Evolutionary conservation across 192 early-diverging fungal genomes (phyloP).

Genomic region (Linnemannia schmuckeri): DNA sequence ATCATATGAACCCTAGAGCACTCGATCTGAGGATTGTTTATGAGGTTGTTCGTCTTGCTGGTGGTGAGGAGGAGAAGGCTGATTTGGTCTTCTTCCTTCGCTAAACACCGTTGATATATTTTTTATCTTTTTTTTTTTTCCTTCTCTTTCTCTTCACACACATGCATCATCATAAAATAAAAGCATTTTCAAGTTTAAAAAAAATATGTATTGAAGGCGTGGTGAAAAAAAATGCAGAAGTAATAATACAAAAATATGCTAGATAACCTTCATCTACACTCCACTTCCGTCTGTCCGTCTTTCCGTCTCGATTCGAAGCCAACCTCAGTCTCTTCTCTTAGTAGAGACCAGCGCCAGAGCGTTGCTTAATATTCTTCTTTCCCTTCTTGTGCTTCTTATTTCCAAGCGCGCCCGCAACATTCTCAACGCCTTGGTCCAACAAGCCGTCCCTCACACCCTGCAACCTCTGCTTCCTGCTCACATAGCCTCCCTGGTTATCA

Average conservation of each 20-base stretch:
- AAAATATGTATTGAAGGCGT: not conserved
- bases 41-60: conserved; percentile 28
- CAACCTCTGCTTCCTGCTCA: conserved; percentile 44
- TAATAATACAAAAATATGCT: conserved; percentile 12
- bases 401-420: conserved; percentile 48
- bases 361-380: conserved; percentile 80
- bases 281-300: not conserved
- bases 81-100: conserved; percentile 30
- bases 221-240: not conserved
- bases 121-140: not conserved
- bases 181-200: not conserved
- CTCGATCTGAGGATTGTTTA: conserved; percentile 53
- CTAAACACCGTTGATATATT: not conserved
- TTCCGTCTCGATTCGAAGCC: not conserved
- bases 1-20: conserved; percentile 39
- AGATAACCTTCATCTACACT: not conserved
- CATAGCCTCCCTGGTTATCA: conserved; percentile 62
- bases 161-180: not conserved
- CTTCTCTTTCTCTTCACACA: not conserved
- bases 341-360: conserved; percentile 70
- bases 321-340: not conserved
- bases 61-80: conserved; percentile 27
- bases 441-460: conserved; percentile 39
- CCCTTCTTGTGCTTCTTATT: conserved; percentile 83
- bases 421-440: conserved; percentile 42